Evolutionary conservation across 129 eudicot genomes (phyloP).

Genomic region (Flaveria brownii): DNA sequence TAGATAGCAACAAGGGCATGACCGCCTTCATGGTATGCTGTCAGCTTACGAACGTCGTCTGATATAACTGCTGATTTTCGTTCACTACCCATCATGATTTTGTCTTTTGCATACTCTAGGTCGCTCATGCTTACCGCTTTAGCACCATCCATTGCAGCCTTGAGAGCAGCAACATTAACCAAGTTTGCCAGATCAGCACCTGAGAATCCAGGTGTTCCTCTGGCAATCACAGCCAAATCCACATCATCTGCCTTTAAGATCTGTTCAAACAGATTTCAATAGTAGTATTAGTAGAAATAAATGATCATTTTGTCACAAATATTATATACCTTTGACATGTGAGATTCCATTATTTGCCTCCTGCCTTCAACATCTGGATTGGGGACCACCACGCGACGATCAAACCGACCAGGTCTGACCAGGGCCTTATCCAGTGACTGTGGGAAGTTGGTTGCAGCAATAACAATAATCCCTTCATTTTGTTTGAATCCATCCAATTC

Average conservation of each 20-base stretch:
- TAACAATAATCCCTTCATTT: constrained; percentile 80
- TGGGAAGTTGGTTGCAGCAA: constrained; percentile 86
- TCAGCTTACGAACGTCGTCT: constrained; percentile 66
- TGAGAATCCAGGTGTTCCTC: constrained; percentile 98
- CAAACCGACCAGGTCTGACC: constrained; percentile 89
- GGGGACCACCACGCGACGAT: constrained; percentile 82
- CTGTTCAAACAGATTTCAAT: constrained; percentile 21
- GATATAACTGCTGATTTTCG: constrained; percentile 97
- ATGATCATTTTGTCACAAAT: neutral
- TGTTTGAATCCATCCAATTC: constrained; percentile 91
- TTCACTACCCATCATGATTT: constrained; percentile 95
- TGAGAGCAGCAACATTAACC: constrained; percentile 89
- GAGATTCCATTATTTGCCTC: constrained; percentile 83
- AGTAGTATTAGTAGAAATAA: neutral
- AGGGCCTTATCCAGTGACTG: constrained; percentile 84
- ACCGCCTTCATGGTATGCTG: constrained; percentile 92
- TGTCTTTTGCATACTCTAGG: constrained; percentile 89
- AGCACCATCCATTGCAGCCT: constrained; percentile 99
- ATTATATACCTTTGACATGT: constrained; percentile 71
- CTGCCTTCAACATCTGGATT: constrained; percentile 96
- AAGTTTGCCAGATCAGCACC: constrained; percentile 98
- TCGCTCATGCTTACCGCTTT: constrained; percentile 79
- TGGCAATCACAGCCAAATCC: constrained; percentile 77
- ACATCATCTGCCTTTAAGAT: constrained; percentile 86
- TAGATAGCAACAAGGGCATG: constrained; percentile 95